Evolutionary conservation across 106 monocot species (phyloP).

Genomic region (Agapanthus africanus): DNA sequence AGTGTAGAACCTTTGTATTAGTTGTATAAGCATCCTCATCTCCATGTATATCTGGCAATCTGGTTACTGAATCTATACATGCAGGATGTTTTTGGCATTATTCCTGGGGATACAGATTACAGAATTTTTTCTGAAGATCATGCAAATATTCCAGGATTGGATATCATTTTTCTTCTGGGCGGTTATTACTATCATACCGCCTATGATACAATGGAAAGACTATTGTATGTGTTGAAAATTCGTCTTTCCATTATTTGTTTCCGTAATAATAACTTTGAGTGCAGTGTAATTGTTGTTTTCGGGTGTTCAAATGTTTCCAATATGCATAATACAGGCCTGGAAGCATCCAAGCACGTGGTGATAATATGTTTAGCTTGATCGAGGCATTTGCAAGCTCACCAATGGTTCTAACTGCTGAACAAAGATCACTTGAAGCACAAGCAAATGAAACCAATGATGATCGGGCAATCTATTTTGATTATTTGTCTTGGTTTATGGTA

Average conservation of each 20-base stretch:
- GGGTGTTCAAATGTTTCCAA: not conserved
- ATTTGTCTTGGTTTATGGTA: conserved; percentile 87
- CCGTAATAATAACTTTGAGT: not conserved
- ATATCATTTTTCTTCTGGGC: conserved; percentile 97
- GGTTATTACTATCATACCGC: conserved; percentile 98
- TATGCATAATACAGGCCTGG: conserved; percentile 59
- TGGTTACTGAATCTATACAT: conserved; percentile 7
- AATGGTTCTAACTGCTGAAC: conserved; percentile 32
- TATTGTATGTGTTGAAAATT: conserved; percentile 60
- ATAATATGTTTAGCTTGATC: conserved; percentile 65
- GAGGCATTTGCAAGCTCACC: conserved; percentile 74
- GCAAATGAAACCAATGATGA: conserved; percentile 21
- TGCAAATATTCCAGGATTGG: conserved; percentile 89
- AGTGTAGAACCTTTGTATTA: not conserved
- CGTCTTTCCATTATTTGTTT: conserved; percentile 1
- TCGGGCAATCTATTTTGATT: conserved; percentile 77
- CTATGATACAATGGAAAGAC: conserved; percentile 83
- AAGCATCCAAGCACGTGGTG: conserved; percentile 98
- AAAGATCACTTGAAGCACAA: conserved; percentile 28
- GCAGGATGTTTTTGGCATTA: conserved; percentile 94
- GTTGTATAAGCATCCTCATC: not conserved
- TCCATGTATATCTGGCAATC: conserved; percentile 2
- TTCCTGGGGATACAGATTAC: conserved; percentile 98
- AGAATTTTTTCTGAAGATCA: conserved; percentile 93
- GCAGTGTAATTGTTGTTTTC: not conserved